These are phyloP conservation scores for Mycena vulgaris DNA, from an alignment of 768 basidiomycete species.

Conservation along the genomic window DNA sequence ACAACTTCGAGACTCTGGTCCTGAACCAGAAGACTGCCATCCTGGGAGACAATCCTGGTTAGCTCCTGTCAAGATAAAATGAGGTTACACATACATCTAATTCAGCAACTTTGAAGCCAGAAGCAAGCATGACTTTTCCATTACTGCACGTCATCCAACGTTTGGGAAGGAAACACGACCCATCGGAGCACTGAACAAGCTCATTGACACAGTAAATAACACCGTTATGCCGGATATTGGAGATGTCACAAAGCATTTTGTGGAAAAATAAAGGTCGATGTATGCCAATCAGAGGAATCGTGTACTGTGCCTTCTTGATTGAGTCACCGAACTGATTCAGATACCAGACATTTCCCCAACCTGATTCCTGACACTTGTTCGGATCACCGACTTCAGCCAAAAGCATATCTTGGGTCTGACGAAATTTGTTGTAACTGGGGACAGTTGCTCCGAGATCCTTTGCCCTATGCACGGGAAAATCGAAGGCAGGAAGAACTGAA, in stretches of 20 bases:
- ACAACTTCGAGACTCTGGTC: not conserved
- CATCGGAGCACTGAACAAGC: constrained; percentile 34
- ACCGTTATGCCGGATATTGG: constrained; percentile 38
- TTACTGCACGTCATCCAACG: constrained; percentile 11
- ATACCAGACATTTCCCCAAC: no score
- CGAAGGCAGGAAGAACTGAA: no score
- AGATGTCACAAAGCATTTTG: constrained; percentile 50
- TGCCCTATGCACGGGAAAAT: no score
- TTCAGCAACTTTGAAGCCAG: not conserved
- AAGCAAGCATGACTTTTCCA: constrained; percentile 10
- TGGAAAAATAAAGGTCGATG: not conserved
- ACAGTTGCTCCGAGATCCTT: no score
- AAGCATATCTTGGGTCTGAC: no score
- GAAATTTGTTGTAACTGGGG: no score
- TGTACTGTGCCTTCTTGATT: no score
- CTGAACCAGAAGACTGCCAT: constrained; percentile 2
- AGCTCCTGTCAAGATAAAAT: not conserved
- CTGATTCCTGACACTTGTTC: no score
- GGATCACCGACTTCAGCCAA: no score
- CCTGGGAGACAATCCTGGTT: not conserved
- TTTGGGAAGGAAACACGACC: constrained; percentile 30
- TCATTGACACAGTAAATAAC: constrained; percentile 49
- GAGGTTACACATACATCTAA: not conserved
- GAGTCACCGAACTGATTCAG: no score
- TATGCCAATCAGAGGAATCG: no score